Percentiles rank a stretch among this genome's conserved stretches.
Conservation (phyloP, 2,329 filamentous ascomycete genomes). For the Myrmaecium sp. region DNA sequence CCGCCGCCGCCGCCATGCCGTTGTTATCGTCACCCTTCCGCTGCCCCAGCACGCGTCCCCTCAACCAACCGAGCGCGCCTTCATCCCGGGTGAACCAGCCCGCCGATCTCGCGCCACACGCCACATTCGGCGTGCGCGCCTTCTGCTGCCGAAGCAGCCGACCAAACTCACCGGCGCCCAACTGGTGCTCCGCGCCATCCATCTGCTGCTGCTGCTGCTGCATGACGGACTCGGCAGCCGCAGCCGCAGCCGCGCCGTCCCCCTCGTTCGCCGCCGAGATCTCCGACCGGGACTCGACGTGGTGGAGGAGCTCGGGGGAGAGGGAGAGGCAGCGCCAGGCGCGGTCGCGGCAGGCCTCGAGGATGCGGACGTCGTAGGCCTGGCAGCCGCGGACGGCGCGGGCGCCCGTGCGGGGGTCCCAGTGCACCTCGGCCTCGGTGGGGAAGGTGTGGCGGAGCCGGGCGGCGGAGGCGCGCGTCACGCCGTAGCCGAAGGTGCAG, state of each 20-base stretch:
- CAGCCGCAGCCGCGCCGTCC: constrained; percentile 4
- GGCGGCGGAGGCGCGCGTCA: constrained; percentile 18
- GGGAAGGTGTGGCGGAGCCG: constrained; percentile 14
- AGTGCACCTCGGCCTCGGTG: constrained; percentile 9
- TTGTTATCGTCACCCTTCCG: no score
- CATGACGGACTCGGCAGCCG: no score
- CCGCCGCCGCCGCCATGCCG: no score
- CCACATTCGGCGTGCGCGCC: constrained; percentile 14
- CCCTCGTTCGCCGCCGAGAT: constrained; percentile 13
- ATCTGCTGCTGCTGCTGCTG: constrained; percentile 3
- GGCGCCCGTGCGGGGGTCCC: no score
- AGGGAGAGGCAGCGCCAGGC: constrained; percentile 19
- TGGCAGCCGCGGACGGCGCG: constrained; percentile 8
- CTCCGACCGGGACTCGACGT: constrained; percentile 15
- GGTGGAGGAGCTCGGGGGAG: constrained; percentile 24
- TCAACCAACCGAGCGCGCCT: no score
- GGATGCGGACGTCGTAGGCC: constrained; percentile 23
- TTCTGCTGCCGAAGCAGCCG: constrained; percentile 1
- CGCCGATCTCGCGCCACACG: constrained; percentile 13
- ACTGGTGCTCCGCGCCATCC: neutral
- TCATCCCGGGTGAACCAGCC: constrained; percentile 10
- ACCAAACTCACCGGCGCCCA: constrained; percentile 3
- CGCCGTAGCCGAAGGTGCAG: constrained; percentile 25
- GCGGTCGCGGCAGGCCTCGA: constrained; percentile 20
- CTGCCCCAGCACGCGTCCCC: no score